Conservation (phyloP, 768 basidiomycete species). For the Leucogyrophana mollusca region DNA sequence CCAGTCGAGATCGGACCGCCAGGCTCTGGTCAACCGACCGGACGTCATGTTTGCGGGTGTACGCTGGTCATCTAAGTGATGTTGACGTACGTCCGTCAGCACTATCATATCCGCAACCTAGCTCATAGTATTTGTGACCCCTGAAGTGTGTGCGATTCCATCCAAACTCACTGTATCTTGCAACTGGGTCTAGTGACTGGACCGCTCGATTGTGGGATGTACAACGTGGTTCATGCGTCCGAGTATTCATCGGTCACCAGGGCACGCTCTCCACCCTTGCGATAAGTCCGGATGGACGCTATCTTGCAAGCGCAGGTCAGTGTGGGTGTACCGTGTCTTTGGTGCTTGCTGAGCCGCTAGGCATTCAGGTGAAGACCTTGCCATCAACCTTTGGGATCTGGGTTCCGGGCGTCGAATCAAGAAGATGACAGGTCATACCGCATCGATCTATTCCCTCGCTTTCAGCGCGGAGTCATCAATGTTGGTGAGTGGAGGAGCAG, state of each 20-base stretch:
- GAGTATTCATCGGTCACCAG: slow-evolving; percentile 95
- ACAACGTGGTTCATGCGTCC: slow-evolving; percentile 90
- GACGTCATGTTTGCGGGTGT: slow-evolving; percentile 81
- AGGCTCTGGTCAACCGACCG: slow-evolving; percentile 96
- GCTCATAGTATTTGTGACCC: slow-evolving; percentile 1
- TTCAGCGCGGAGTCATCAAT: slow-evolving; percentile 92
- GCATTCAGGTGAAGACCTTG: slow-evolving; percentile 77
- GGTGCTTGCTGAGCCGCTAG: slow-evolving; percentile 3
- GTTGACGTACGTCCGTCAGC: slow-evolving; percentile 74
- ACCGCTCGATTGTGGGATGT: slow-evolving; percentile 98
- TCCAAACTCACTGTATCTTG: slow-evolving; percentile 95
- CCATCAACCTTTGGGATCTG: slow-evolving; percentile 96
- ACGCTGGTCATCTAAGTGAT: slow-evolving; percentile 94
- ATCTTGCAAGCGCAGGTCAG: slow-evolving; percentile 86
- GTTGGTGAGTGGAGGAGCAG: slow-evolving; percentile 87
- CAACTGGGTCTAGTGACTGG: slow-evolving; percentile 95
- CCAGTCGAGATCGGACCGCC: slow-evolving; percentile 90
- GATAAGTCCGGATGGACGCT: slow-evolving; percentile 91
- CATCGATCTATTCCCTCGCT: slow-evolving; percentile 84
- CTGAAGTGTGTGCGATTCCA: slow-evolving; percentile 90
- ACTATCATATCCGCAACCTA: not conserved
- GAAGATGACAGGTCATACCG: slow-evolving; percentile 92
- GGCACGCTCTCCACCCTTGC: slow-evolving; percentile 84
- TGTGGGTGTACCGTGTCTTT: slow-evolving; percentile 7
- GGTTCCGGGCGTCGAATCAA: slow-evolving; percentile 94